Percentiles rank a stretch among this genome's conserved stretches.
Conservation (phyloP, 2,329 filamentous ascomycete species). For the Neoscytalidium dimidiatum region DNA sequence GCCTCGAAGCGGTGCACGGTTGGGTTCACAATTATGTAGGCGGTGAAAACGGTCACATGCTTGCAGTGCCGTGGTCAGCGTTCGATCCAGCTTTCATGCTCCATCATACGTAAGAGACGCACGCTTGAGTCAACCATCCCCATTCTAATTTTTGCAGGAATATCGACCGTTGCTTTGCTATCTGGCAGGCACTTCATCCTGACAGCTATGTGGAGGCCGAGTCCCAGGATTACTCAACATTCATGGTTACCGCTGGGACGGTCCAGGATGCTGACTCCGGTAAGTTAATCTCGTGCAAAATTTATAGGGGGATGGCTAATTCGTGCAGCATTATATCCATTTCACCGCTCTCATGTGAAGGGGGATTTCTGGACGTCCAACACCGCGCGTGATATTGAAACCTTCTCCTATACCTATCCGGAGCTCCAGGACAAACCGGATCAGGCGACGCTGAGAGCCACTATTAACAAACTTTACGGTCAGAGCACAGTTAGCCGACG, state of each 20-base stretch:
- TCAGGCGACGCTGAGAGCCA: constrained; percentile 43
- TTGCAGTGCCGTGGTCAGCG: constrained; percentile 70
- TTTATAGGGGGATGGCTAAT: too few species aligned
- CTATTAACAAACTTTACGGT: constrained; percentile 66
- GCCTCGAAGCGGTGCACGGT: constrained; percentile 53
- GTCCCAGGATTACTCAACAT: constrained; percentile 57
- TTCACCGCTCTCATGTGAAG: constrained; percentile 58
- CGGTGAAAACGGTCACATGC: constrained; percentile 52
- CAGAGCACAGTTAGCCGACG: constrained; percentile 30
- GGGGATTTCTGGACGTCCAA: constrained; percentile 71
- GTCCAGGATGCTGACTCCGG: constrained; percentile 57
- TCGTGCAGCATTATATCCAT: constrained; percentile 61
- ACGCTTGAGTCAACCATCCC: neutral
- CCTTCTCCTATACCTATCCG: constrained; percentile 74
- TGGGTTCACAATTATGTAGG: constrained; percentile 57
- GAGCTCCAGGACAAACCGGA: constrained; percentile 55
- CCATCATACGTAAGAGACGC: constrained; percentile 58
- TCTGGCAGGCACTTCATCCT: constrained; percentile 77
- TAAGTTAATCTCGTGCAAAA: constrained; percentile 26
- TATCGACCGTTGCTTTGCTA: constrained; percentile 71
- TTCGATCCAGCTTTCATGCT: constrained; percentile 82
- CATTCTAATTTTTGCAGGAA: constrained; percentile 47
- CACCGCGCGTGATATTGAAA: constrained; percentile 57
- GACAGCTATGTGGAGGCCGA: constrained; percentile 65
- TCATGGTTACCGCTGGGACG: constrained; percentile 58